Evolutionary conservation across 306 rosid genomes (phyloP), one percentile per base, ranked within the genome.

Genomic region (Casuarina cunninghamiana): DNA sequence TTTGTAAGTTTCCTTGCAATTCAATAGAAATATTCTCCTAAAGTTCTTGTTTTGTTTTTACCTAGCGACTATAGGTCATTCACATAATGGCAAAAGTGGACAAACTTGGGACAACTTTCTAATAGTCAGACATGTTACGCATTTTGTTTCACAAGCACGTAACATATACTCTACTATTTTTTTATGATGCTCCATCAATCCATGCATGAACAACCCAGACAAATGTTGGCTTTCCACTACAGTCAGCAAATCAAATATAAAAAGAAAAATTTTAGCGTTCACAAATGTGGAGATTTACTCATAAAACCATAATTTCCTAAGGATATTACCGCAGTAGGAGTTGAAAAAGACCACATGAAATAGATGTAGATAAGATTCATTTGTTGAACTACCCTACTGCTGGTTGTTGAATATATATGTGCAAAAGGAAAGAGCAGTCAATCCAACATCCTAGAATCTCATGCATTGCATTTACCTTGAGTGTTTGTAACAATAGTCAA

Each of bases 181-280:
- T 71, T 77, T 75, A 81, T 89, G 98, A 80, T 91, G 87, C 85
- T 89, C 97, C 89, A 93, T 80, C 83, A 92, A 75, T 43, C 98
- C 98, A 93, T 95, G 88, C 86, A 84, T 16, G 74, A 79, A 74
- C 65, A 37, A 79, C 58, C 35, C 49, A 48, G 58, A 54, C 37
- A 75, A 35, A 58, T 78, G 65, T 82, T 77, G 43, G 81, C 76
- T 68, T 76, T 77, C 72, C 76, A 72, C 41, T 7, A 73, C 69
- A 45, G 71, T 50, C 67, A 38, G 21, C 7, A 50, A 57, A 75
- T 37, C 72, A 71, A 53, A 71, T 2, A 61, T 42, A 44, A 16
- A 26, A 11, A 10, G 39, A 49, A 53, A 19, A 62, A 76, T 13
- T 67, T 51, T 77, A 66, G 61, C 72, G 61, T 46, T 32, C 66